Evolutionary conservation across 2,329 filamentous ascomycete species (phyloP).

Genomic region (Didymella pomorum): DNA sequence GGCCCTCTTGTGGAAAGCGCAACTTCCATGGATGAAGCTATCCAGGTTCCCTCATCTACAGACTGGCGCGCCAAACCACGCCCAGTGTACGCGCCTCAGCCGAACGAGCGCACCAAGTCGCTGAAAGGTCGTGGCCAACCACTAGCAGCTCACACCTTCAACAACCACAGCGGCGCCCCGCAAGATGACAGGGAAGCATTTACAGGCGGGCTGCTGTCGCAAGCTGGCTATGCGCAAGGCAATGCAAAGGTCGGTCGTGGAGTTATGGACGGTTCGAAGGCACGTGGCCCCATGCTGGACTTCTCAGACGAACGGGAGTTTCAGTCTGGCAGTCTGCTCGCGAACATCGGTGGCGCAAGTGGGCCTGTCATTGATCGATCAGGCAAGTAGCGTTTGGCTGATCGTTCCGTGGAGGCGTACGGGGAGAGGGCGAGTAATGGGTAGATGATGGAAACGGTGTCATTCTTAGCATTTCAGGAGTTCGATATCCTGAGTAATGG

Average conservation of each 20-base stretch:
- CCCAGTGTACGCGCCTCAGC: conserved; percentile 37
- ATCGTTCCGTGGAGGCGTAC: conserved; percentile 16
- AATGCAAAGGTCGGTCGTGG: conserved; percentile 52
- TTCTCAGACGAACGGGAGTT: conserved; percentile 54
- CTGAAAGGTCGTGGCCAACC: conserved; percentile 47
- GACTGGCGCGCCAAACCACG: conserved; percentile 55
- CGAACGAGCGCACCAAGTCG: conserved; percentile 45
- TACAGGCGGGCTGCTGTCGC: conserved; percentile 55
- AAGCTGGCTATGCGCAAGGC: conserved; percentile 52
- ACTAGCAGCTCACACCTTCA: conserved; percentile 44
- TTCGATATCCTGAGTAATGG: conserved; percentile 25
- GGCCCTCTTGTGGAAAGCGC: conserved; percentile 57
- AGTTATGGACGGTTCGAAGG: conserved; percentile 56
- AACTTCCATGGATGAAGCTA: conserved; percentile 54
- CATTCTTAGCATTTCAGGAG: conserved; percentile 26
- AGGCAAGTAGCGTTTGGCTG: conserved; percentile 28
- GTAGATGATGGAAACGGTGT: background rate
- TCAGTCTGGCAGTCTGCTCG: conserved; percentile 58
- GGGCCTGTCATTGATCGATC: conserved; percentile 51
- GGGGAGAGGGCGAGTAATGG: conserved; percentile 4
- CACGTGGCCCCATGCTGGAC: conserved; percentile 57
- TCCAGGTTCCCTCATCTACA: conserved; percentile 53
- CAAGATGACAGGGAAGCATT: conserved; percentile 51
- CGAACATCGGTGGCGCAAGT: conserved; percentile 48
- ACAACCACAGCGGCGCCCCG: conserved; percentile 43